Conservation (phyloP, 2,329 filamentous ascomycete genomes). For the Monilinia fructicola region DNA sequence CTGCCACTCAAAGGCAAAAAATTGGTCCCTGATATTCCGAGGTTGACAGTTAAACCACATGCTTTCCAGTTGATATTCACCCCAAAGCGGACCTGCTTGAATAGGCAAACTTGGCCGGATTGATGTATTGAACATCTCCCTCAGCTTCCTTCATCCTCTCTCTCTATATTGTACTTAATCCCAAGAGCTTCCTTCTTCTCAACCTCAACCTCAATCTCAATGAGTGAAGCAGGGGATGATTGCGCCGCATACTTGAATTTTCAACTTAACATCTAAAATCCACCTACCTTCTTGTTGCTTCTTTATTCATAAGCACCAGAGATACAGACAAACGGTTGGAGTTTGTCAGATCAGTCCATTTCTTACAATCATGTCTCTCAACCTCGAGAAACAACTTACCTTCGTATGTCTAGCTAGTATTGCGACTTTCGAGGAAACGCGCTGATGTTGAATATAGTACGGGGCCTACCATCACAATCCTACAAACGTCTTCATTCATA, state of each 20-base stretch:
- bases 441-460: conserved; percentile 56
- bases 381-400: conserved; percentile 77
- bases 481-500: conserved; percentile 76
- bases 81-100: not conserved
- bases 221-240: conserved; percentile 14
- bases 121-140: conserved; percentile 6
- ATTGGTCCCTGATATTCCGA: conserved; percentile 1
- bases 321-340: not conserved
- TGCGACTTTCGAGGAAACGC: conserved; percentile 1
- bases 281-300: not conserved
- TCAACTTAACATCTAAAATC: not conserved
- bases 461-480: conserved; percentile 79
- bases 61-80: conserved; percentile 5
- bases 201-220: not conserved
- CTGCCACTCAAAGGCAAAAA: not conserved
- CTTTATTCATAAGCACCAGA: not conserved
- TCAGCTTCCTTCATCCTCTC: not conserved
- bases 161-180: not conserved
- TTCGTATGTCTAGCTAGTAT: conserved; percentile 62
- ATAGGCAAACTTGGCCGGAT: not conserved
- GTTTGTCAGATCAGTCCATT: not conserved
- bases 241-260: conserved; percentile 3
- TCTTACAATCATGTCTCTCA: conserved; percentile 58
- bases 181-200: not conserved
- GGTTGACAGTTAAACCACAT: conserved; percentile 4